A percentile compares a stretch with the other conserved stretches of the same genome.
These are phyloP conservation scores for Phytophthora palmivora DNA, from an alignment of 352 stramenopile genomes.

Conservation along the genomic window DNA sequence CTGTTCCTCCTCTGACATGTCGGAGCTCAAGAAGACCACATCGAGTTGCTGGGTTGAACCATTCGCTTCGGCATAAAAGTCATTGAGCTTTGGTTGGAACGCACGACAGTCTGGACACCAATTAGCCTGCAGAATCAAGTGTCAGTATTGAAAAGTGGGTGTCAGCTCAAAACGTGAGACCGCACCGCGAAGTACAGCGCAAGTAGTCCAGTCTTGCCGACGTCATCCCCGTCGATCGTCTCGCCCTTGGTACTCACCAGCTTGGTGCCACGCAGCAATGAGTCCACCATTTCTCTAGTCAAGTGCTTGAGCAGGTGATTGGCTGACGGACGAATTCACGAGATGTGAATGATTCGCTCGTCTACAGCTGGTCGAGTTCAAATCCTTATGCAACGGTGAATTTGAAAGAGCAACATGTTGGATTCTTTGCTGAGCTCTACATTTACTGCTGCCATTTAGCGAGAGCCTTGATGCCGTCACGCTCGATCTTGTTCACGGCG, in stretches of 20 bases:
- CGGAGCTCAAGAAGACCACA: conserved; percentile 78
- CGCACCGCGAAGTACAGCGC: conserved; percentile 81
- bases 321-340: conserved; percentile 3
- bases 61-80: conserved; percentile 70
- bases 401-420: not conserved
- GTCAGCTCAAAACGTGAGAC: not conserved
- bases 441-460: conserved; percentile 48
- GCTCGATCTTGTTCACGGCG: conserved; percentile 66
- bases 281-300: conserved; percentile 38
- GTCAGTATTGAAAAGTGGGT: not conserved
- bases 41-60: conserved; percentile 52
- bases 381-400: not conserved
- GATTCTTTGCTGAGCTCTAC: not conserved
- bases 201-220: conserved; percentile 41
- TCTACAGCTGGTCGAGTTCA: conserved; percentile 8
- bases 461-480: conserved; percentile 54
- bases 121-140: conserved; percentile 53
- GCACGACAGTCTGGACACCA: conserved; percentile 82
- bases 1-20: conserved; percentile 62
- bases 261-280: conserved; percentile 53
- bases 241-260: conserved; percentile 67
- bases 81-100: conserved; percentile 76
- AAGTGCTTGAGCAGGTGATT: conserved; percentile 13
- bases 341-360: conserved; percentile 13
- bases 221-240: conserved; percentile 42